Evolutionary conservation across 495 filamentous ascomycete genomes (phyloP), one percentile per base, ranked within the genome.

Genomic region (Neurospora tetraspora): DNA sequence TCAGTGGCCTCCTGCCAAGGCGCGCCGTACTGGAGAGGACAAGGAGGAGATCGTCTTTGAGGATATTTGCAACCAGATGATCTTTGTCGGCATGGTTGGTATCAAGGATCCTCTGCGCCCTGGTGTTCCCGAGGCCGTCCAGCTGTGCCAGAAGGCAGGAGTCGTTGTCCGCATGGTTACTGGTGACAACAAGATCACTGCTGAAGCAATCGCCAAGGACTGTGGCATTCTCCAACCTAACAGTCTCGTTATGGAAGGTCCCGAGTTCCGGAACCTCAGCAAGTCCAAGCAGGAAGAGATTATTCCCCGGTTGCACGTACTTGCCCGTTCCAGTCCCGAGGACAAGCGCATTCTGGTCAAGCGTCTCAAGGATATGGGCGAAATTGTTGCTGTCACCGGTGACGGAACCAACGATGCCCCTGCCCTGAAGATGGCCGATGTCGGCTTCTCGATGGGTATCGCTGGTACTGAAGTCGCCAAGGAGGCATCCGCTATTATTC

Each of bases 361-460:
- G 69, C 86, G 89, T 37, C 87, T 95, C 43, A 93, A 93, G 81
- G 82, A 89, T 23, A 86, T 89, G 74, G 91, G 90, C 23, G 92
- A 94, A 71, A 93, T 89, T n/a, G 92, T 95, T 40, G 92, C 92
- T 45, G 92, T 95, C 1, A 97, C 93, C 9, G 93, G 93, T 59
- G 93, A 97, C 77, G 93, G 93, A 20, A 97, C 93, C 69, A 97
- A 97, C 78, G 93, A 97, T 80, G 93, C 92, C 2, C 93, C 93
- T 12, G 93, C 93, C 65, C 84, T 97, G 71, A 93, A 92, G 77
- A 90, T 90, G 74, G 93, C 93, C 34, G 93, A 97, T 79, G 91
- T 97, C 61, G 93, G 93, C 20, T 97, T 97, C 81, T 94, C 93
- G 68, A 97, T 97, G 93, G 93, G 93, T 68, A 94, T 96, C 74